phyloP scores from a whole-genome alignment of 768 basidiomycete genomes.

The Termitomyces sp. region DNA sequence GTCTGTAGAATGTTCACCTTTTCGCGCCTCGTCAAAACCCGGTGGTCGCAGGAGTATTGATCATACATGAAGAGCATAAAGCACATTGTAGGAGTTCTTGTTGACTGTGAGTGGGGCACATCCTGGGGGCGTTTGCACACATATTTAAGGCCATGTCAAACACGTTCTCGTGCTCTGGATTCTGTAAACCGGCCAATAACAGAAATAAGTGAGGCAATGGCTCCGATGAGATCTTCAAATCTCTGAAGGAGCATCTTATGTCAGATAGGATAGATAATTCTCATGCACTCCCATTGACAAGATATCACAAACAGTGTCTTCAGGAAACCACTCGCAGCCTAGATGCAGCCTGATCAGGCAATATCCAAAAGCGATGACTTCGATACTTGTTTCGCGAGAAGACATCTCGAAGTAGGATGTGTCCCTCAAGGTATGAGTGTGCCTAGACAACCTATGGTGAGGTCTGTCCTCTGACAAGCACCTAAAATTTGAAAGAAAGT shows the following conservation, averaged over 20 bases:
- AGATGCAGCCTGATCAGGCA: neutral
- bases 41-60: slow-evolving; percentile 28
- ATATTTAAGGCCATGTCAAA: neutral
- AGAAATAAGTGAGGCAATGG: neutral
- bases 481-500: neutral
- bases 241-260: neutral
- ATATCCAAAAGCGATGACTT: neutral
- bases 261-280: neutral
- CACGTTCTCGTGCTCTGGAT: neutral
- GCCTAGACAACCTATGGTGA: neutral
- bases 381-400: neutral
- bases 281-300: neutral
- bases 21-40: slow-evolving; percentile 21
- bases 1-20: slow-evolving; percentile 19
- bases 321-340: neutral
- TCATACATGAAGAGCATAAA: slow-evolving; percentile 24
- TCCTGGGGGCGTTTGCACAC: neutral
- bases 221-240: neutral
- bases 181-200: neutral
- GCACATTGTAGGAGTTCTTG: slow-evolving; percentile 18
- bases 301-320: neutral
- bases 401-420: neutral
- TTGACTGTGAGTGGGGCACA: neutral
- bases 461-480: neutral
- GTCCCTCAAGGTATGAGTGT: neutral